These are phyloP conservation scores for Nakazawaea siamensis DNA, from an alignment of 805 yeast species.

Conservation along the genomic window DNA sequence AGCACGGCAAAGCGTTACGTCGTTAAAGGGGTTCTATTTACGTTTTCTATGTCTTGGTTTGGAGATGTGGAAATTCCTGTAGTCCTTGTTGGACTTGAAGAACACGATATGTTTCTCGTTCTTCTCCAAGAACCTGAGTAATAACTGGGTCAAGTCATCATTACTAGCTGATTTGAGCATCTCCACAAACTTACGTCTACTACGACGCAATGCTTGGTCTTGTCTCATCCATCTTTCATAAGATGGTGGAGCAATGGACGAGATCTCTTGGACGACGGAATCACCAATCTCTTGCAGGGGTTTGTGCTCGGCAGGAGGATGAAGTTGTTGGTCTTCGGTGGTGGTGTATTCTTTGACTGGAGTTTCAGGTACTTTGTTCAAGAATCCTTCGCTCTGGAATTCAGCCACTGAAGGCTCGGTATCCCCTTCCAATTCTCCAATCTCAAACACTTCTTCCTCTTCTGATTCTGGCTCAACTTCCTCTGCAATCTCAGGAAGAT, in stretches of 20 bases:
- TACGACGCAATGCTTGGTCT: neutral
- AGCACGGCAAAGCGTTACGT: too few species aligned
- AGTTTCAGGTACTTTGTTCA: neutral
- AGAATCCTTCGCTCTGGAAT: neutral
- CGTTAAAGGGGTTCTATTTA: too few species aligned
- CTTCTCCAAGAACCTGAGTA: slow-evolving; percentile 3
- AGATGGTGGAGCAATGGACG: neutral
- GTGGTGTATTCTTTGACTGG: too few species aligned
- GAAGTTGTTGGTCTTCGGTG: too few species aligned
- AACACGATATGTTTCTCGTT: slow-evolving; percentile 2
- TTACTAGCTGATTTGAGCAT: slow-evolving; percentile 5
- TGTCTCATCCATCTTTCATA: neutral
- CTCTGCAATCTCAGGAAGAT: neutral
- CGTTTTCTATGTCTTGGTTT: neutral
- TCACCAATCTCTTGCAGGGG: neutral
- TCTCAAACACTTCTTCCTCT: slow-evolving; percentile 3
- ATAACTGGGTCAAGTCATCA: slow-evolving; percentile 2
- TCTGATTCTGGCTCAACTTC: too few species aligned
- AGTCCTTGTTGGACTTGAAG: neutral
- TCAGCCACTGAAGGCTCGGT: too few species aligned
- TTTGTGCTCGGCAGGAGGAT: too few species aligned
- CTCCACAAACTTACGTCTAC: slow-evolving; percentile 2
- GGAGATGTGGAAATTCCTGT: neutral
- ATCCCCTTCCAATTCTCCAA: slow-evolving; percentile 3
- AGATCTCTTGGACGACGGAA: neutral